A percentile compares a stretch with the other conserved stretches of the same genome.
phyloP scores from a whole-genome alignment of 176 grass and related monocot genomes.

The Carex kokanica region DNA sequence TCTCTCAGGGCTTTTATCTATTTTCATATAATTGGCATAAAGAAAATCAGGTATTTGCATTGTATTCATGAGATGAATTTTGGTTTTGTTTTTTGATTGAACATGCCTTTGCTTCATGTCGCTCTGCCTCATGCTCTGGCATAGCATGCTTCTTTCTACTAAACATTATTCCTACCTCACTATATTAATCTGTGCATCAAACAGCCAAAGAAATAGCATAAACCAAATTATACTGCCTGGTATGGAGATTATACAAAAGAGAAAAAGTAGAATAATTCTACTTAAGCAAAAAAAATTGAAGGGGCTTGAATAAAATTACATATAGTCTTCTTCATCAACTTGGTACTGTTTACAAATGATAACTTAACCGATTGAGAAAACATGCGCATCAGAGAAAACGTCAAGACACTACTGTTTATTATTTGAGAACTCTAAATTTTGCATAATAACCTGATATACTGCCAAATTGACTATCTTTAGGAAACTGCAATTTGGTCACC shows the following conservation, averaged over 20 bases:
- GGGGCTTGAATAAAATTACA: not conserved
- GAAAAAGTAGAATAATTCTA: not conserved
- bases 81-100: not conserved
- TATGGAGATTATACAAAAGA: not conserved
- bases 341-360: not conserved
- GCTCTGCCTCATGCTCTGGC: constrained; percentile 30
- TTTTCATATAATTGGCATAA: constrained; percentile 17
- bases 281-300: not conserved
- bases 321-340: not conserved
- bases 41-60: constrained; percentile 6
- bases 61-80: not conserved
- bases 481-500: not conserved
- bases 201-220: not conserved
- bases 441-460: not conserved
- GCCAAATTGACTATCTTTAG: constrained; percentile 3
- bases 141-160: constrained; percentile 52
- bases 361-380: not conserved
- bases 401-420: not conserved
- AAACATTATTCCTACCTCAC: constrained; percentile 49
- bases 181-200: constrained; percentile 3
- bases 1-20: constrained; percentile 66
- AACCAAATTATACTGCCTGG: not conserved
- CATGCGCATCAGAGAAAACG: not conserved
- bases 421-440: constrained; percentile 8
- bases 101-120: constrained; percentile 56